phyloP scores from a whole-genome alignment of 2,329 filamentous ascomycete genomes.

The Aphanocladium album region DNA sequence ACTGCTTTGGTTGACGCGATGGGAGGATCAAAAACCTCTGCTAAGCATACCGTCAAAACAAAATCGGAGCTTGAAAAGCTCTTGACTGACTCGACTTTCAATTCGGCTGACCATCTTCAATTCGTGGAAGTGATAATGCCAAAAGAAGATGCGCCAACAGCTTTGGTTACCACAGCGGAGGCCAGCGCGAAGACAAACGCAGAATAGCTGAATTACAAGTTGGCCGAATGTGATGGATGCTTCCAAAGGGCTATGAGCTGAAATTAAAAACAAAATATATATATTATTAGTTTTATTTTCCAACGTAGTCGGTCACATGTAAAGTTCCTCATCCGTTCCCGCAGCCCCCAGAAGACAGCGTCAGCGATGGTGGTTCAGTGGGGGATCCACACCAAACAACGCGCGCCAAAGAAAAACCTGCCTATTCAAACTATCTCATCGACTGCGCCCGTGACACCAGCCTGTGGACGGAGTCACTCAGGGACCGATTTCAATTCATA shows the following conservation, averaged over 20 bases:
- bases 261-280: no score
- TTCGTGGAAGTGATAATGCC: conserved; percentile 82
- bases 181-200: conserved; percentile 66
- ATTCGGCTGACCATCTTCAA: conserved; percentile 49
- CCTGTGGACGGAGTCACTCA: background rate
- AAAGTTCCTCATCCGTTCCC: background rate
- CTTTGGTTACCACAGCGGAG: conserved; percentile 64
- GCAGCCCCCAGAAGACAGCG: no score
- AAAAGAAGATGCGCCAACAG: conserved; percentile 69
- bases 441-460: background rate
- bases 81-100: conserved; percentile 60
- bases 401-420: background rate
- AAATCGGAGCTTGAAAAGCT: conserved; percentile 63
- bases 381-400: conserved; percentile 6
- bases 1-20: conserved; percentile 64
- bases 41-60: conserved; percentile 64
- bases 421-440: background rate
- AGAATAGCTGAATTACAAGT: conserved; percentile 14
- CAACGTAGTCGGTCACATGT: no score
- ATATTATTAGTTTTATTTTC: no score
- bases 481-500: background rate
- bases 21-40: conserved; percentile 55
- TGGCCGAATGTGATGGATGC: no score
- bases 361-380: background rate
- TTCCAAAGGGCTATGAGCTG: no score